Base-by-base conservation (phyloP, 1,284 basidiomycete genomes). In the Irpex rosettiformis region DNA sequence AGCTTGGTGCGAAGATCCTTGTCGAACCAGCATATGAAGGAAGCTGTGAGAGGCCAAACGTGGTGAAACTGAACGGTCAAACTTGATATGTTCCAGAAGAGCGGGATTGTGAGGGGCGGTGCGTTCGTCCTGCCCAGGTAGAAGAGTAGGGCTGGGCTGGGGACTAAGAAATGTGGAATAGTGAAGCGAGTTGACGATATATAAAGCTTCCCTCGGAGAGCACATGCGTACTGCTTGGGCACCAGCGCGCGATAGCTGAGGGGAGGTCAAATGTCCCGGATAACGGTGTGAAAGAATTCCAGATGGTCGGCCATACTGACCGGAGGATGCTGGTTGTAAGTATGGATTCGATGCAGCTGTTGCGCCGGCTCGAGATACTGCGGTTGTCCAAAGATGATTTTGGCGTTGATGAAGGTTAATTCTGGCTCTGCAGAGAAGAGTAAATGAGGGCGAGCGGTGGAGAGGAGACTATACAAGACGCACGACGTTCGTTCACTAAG, bases 21-120 rank as follows among this genome's bases (percentile, higher is more conserved):
- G 63, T 51, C 85, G 82, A 13, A 90, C 64, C 37, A 89, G 76
- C 30, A 77, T 77, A 58, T 91, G 89, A 10, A 91, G 64, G 42
- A 91, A 75, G 22, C 77, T 72, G 62, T 91, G 88, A 0, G 81
- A 77, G 16, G 84, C 72, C 2, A 90, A 73, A 21, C 81, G 82
- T 3, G 82, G 78, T 13, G 86, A 81, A 11, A 88, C 70, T 1
- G 76, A 69, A 37, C 70, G 70, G 45, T 76, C 75, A 62, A 86
- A 84, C 18, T 78, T 70, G 42, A 85, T 76, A 3, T 79, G 77
- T 11, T 71, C 61, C 30, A 69, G 66, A 11, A 40, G 54, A 30
- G 40, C n/a, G 55, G 59, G 25, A 22, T 33, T 16, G 29, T 45
- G 7, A 7, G 43, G 24, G 29, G 45, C 5, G 27, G 13, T 4